Evolutionary conservation across 495 filamentous ascomycete species (phyloP).

Genomic region (Neurospora sp.): DNA sequence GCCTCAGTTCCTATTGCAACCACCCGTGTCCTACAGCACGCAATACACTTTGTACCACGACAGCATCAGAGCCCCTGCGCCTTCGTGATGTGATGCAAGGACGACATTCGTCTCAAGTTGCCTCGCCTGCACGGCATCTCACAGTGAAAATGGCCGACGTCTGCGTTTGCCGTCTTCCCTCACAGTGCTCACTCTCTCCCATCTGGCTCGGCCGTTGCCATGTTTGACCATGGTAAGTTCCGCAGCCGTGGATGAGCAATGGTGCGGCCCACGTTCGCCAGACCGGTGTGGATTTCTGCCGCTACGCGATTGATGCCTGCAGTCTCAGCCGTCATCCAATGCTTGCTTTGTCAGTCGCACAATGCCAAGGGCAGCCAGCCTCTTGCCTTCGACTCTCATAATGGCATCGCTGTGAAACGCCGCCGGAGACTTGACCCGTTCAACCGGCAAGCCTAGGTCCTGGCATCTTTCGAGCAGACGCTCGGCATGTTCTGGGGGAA

Average conservation of each 20-base stretch:
- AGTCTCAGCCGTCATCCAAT: conserved; percentile 3
- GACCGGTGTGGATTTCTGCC: background rate
- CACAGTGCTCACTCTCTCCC: background rate
- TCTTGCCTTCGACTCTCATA: conserved; percentile 32
- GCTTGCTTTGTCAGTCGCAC: conserved; percentile 10
- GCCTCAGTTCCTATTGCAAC: background rate
- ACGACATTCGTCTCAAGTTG: background rate
- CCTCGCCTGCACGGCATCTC: background rate
- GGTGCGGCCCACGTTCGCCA: background rate
- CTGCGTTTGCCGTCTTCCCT: background rate
- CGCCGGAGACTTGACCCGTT: conserved; percentile 22
- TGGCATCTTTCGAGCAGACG: conserved; percentile 35
- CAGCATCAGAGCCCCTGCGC: background rate
- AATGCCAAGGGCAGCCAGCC: conserved; percentile 26
- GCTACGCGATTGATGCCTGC: background rate
- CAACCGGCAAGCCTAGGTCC: conserved; percentile 29
- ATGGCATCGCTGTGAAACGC: conserved; percentile 39
- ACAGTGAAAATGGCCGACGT: background rate
- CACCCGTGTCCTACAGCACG: background rate
- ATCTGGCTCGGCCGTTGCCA: background rate
- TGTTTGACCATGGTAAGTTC: background rate
- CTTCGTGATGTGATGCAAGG: background rate
- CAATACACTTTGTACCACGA: background rate
- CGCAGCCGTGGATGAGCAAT: background rate
- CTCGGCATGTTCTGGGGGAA: conserved; percentile 47